Evolutionary conservation across 2,329 filamentous ascomycete species (phyloP).

Genomic region (Aspergillus piperis): DNA sequence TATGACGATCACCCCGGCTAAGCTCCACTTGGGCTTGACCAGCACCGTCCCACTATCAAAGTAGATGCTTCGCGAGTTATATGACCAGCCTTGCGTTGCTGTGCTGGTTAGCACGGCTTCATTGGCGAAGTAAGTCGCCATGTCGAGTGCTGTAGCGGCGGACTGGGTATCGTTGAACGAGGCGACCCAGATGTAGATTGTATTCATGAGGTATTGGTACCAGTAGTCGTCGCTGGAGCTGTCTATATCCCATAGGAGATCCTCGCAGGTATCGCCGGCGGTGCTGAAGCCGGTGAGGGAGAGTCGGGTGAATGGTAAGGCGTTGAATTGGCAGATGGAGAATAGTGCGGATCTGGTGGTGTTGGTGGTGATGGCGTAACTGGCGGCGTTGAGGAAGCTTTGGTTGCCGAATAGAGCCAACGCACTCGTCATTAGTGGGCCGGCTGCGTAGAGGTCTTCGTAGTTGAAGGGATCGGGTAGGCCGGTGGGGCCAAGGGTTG

Average conservation of each 20-base stretch:
- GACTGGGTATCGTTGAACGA: not conserved
- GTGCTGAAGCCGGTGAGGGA: not conserved
- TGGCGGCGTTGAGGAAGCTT: not conserved
- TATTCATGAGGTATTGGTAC: not conserved
- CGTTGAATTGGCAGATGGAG: not conserved
- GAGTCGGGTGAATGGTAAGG: not conserved
- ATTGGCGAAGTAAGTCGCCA: not conserved
- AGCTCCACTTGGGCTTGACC: not conserved
- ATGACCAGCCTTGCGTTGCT: not conserved
- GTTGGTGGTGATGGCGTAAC: not conserved
- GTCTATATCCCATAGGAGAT: not conserved
- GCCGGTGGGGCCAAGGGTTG: too few relatives aligned
- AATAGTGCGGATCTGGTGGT: not conserved
- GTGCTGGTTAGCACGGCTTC: not conserved
- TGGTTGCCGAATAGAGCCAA: not conserved
- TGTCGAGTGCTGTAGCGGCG: not conserved
- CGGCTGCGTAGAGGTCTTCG: not conserved
- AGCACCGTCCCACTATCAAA: not conserved
- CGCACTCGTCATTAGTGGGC: not conserved
- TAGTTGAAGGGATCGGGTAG: not conserved
- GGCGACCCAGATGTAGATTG: not conserved
- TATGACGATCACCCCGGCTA: not conserved
- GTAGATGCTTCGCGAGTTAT: not conserved
- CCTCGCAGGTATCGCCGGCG: not conserved
- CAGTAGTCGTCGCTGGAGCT: not conserved